Conservation (phyloP, 495 filamentous ascomycete genomes). For the Xeromyces bisporus region DNA sequence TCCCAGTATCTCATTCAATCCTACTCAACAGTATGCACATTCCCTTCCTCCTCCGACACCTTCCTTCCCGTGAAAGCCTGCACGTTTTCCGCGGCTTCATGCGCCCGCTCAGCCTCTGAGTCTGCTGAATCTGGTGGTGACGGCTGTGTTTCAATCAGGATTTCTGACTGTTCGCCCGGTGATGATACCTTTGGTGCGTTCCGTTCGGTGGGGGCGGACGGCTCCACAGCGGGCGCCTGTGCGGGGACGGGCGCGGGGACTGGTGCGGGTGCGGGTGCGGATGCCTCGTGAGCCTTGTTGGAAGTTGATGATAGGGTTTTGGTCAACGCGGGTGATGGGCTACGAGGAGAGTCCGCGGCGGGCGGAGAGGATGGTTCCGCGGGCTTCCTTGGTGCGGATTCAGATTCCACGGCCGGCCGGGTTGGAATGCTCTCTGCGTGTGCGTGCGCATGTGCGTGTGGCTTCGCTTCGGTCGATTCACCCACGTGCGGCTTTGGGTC, state of each 20-base stretch:
- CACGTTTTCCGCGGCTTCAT: background rate
- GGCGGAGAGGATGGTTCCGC: background rate
- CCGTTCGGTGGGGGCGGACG: background rate
- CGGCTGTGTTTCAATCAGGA: background rate
- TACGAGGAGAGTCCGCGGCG: background rate
- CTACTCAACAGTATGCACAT: slow-evolving; percentile 1
- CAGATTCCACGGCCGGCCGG: background rate
- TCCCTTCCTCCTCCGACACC: background rate
- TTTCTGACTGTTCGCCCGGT: background rate
- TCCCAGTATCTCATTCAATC: slow-evolving; percentile 3
- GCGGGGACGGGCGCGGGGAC: too few relatives aligned
- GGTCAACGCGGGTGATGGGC: background rate
- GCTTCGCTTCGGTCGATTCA: slow-evolving; percentile 27
- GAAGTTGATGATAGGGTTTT: background rate
- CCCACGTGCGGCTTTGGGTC: slow-evolving; percentile 18
- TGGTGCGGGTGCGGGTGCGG: too few relatives aligned
- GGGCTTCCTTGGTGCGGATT: slow-evolving; percentile 1
- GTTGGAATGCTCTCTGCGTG: background rate
- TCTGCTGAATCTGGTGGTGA: background rate
- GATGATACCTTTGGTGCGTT: background rate
- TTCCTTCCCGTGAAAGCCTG: background rate
- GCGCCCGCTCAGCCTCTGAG: background rate
- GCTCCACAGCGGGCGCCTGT: slow-evolving; percentile 1
- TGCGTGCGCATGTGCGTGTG: too few relatives aligned
- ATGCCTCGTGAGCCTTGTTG: background rate